Evolutionary conservation across 768 basidiomycete species (phyloP).

Genomic region (Clavaria fumosa): DNA sequence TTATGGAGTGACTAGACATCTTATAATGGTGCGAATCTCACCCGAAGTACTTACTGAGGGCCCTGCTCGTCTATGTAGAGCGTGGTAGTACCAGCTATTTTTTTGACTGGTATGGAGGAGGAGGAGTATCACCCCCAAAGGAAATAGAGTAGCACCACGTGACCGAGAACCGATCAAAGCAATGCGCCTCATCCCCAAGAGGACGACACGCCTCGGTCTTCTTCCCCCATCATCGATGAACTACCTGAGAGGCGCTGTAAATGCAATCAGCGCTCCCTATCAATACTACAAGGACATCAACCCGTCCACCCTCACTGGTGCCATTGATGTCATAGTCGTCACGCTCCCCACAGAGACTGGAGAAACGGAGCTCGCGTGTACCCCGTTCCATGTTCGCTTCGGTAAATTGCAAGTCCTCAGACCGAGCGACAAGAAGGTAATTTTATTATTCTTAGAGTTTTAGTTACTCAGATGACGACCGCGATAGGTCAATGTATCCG

Average conservation of each 20-base stretch:
- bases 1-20: no score
- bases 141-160: no score
- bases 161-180: no score
- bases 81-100: no score
- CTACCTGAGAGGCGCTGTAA: slow-evolving; percentile 77
- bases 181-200: not conserved
- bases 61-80: no score
- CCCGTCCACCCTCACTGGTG: slow-evolving; percentile 91
- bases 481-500: slow-evolving; percentile 66
- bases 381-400: slow-evolving; percentile 94
- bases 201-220: no score
- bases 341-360: slow-evolving; percentile 52
- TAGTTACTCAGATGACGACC: not conserved
- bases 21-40: no score
- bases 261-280: slow-evolving; percentile 72
- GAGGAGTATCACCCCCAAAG: no score
- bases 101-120: no score
- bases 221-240: slow-evolving; percentile 66
- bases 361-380: slow-evolving; percentile 63
- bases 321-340: slow-evolving; percentile 97
- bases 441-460: slow-evolving; percentile 3
- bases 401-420: slow-evolving; percentile 94
- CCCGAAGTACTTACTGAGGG: no score
- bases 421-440: slow-evolving; percentile 85
- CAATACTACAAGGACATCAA: slow-evolving; percentile 92